These are phyloP conservation scores for Bryoglossum gracile DNA, from an alignment of 495 filamentous ascomycete genomes.

Conservation along the genomic window DNA sequence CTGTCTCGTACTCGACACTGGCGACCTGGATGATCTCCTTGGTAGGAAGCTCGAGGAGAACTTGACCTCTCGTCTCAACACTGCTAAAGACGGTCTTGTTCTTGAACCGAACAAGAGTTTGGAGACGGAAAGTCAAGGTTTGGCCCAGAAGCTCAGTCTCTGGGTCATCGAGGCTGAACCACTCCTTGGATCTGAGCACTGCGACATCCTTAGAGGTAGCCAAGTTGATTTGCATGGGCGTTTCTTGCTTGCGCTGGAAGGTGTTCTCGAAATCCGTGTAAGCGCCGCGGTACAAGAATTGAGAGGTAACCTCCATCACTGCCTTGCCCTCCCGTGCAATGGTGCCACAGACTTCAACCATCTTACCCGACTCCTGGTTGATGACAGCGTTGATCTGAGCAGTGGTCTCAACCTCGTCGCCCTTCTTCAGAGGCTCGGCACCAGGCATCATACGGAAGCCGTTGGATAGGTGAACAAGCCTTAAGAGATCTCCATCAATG, in stretches of 20 bases:
- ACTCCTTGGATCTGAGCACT: conserved; percentile 90
- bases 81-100: conserved; percentile 88
- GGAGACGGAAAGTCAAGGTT: conserved; percentile 92
- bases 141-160: conserved; percentile 82
- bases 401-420: conserved; percentile 84
- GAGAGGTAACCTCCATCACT: conserved; percentile 98
- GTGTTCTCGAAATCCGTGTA: conserved; percentile 96
- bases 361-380: conserved; percentile 97
- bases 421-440: conserved; percentile 88
- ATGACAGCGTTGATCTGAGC: conserved; percentile 96
- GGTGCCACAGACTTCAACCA: conserved; percentile 97
- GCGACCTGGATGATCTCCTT: conserved; percentile 97
- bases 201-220: conserved; percentile 82
- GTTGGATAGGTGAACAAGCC: conserved; percentile 93
- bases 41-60: conserved; percentile 88
- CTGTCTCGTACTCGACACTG: conserved; percentile 87
- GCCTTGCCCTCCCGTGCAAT: conserved; percentile 77
- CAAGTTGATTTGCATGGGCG: conserved; percentile 88
- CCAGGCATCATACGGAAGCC: conserved; percentile 97
- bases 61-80: conserved; percentile 88
- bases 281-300: conserved; percentile 90
- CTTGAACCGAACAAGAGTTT: conserved; percentile 88
- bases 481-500: conserved; percentile 91
- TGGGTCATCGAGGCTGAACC: conserved; percentile 71
- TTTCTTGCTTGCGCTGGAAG: conserved; percentile 95